phyloP scores from a whole-genome alignment of 2,329 filamentous ascomycete genomes.

The Neonectria hederae region DNA sequence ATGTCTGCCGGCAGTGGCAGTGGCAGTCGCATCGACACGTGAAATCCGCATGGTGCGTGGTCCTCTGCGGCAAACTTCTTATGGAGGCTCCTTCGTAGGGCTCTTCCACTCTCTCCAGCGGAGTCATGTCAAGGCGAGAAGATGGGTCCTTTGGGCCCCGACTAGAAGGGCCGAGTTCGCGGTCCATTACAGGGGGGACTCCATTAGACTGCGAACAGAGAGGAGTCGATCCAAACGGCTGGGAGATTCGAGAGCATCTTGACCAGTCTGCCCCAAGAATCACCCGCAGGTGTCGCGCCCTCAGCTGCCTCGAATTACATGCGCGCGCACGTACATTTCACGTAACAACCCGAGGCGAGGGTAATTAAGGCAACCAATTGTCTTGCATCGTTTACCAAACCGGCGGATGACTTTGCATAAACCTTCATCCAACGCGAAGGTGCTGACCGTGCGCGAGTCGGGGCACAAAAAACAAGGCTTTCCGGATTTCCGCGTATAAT shows the following conservation, averaged over 20 bases:
- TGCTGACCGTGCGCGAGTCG: not conserved
- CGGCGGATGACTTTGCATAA: conserved; percentile 6
- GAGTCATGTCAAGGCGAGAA: not conserved
- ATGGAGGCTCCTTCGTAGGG: not conserved
- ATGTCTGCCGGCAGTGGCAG: not conserved
- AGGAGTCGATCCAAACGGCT: not conserved
- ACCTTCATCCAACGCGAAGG: not conserved
- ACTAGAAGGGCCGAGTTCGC: conserved; percentile 6
- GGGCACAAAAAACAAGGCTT: not conserved
- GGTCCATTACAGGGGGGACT: not conserved
- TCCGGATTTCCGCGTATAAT: not conserved
- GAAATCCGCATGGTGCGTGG: conserved; percentile 17
- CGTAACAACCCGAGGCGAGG: not conserved
- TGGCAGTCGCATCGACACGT: conserved; percentile 17
- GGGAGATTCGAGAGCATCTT: not conserved
- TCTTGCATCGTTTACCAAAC: conserved; percentile 4
- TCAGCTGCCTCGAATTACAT: not conserved
- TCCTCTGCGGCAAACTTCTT: not conserved
- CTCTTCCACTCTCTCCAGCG: not conserved
- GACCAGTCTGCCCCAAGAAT: not conserved
- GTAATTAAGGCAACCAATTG: not conserved
- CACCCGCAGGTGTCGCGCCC: not conserved
- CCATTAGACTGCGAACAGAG: not conserved
- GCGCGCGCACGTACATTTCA: not conserved
- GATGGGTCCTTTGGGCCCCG: not conserved